A percentile compares a stretch with the other conserved stretches of the same genome.
Conservation (phyloP, 257 asterid genomes). For the Cynanchum wilfordii region DNA sequence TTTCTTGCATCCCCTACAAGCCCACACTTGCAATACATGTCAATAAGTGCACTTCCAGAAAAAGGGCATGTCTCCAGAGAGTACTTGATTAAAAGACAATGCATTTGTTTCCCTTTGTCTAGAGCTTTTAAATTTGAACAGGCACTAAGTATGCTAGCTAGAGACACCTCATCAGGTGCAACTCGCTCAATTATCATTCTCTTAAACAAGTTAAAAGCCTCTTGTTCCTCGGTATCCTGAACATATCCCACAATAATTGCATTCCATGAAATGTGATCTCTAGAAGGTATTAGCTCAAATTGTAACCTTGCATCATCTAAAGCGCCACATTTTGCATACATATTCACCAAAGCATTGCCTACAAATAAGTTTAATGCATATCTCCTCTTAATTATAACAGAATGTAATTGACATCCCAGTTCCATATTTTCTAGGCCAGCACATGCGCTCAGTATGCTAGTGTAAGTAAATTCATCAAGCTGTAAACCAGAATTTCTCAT, state of each 20-base stretch:
- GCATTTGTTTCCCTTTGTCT: constrained; percentile 61
- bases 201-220: constrained; percentile 58
- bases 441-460: constrained; percentile 83
- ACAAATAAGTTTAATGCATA: constrained; percentile 56
- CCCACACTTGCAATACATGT: constrained; percentile 89
- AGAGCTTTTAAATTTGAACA: constrained; percentile 50
- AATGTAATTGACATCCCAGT: constrained; percentile 66
- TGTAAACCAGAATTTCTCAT: constrained; percentile 48
- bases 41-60: constrained; percentile 79
- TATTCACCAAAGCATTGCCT: constrained; percentile 79
- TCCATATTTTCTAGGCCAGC: constrained; percentile 50
- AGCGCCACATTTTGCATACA: constrained; percentile 84
- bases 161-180: constrained; percentile 78
- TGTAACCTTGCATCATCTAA: constrained; percentile 48
- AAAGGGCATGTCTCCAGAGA: constrained; percentile 66
- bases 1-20: constrained; percentile 43
- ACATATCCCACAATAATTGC: constrained; percentile 79
- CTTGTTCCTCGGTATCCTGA: constrained; percentile 59
- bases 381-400: constrained; percentile 52
- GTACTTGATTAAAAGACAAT: constrained; percentile 55
- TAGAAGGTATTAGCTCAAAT: constrained; percentile 48
- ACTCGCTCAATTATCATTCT: constrained; percentile 52
- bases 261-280: constrained; percentile 87
- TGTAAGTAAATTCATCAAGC: constrained; percentile 76
- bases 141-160: constrained; percentile 79